phyloP scores from a whole-genome alignment of 768 basidiomycete genomes.

The Suillus subalutaceus region DNA sequence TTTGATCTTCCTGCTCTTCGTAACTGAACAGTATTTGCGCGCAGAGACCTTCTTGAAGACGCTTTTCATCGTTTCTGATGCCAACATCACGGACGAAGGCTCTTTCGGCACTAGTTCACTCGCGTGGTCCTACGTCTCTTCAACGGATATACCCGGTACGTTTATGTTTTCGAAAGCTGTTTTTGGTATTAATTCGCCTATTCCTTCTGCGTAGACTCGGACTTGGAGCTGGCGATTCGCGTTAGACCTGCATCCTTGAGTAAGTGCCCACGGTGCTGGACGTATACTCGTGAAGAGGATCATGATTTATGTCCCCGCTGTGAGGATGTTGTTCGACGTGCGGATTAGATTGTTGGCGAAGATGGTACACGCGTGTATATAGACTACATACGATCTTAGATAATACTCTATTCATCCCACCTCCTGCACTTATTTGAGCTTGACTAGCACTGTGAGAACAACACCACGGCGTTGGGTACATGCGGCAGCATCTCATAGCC shows the following conservation, averaged over 20 bases:
- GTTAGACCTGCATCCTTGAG: slow-evolving; percentile 59
- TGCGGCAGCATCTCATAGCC: neutral
- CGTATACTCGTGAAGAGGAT: slow-evolving; percentile 54
- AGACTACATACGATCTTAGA: neutral
- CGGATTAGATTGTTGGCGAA: neutral
- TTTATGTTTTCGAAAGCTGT: neutral
- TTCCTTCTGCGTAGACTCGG: slow-evolving; percentile 9
- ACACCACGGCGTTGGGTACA: neutral
- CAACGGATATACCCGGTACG: slow-evolving; percentile 49
- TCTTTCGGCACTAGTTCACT: slow-evolving; percentile 42
- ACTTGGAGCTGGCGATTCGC: slow-evolving; percentile 44
- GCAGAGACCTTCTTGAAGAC: slow-evolving; percentile 67
- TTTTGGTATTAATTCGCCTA: neutral
- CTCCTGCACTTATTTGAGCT: neutral
- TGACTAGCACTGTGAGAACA: neutral
- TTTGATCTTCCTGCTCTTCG: neutral
- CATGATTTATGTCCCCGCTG: slow-evolving; percentile 73
- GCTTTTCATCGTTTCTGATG: slow-evolving; percentile 83
- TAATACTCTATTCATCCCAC: neutral
- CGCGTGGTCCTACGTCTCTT: slow-evolving; percentile 53
- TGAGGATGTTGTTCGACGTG: slow-evolving; percentile 20
- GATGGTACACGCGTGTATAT: too few relatives aligned
- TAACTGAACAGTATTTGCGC: neutral
- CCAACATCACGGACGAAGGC: slow-evolving; percentile 49
- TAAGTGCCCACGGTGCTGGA: slow-evolving; percentile 96